Evolutionary conservation across 106 monocot genomes (phyloP).

Genomic region (Narthecium ossifragum): DNA sequence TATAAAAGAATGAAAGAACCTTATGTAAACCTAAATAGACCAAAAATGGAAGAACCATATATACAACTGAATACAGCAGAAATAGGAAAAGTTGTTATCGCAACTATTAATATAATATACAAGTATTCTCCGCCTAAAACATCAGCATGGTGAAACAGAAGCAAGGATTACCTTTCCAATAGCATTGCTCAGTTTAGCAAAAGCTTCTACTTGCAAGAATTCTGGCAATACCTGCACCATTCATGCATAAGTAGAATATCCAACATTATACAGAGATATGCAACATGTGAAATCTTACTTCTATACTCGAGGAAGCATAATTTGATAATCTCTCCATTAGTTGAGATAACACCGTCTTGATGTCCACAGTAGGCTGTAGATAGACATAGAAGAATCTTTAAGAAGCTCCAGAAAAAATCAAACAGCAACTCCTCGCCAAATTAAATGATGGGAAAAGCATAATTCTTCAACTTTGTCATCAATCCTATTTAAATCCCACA

Average conservation of each 20-base stretch:
- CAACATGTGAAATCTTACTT: constrained; percentile 40
- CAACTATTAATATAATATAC: too few species aligned
- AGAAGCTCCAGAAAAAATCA: background rate
- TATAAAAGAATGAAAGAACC: too few species aligned
- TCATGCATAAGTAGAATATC: constrained; percentile 8
- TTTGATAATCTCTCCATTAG: constrained; percentile 98
- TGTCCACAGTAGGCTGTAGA: constrained; percentile 88
- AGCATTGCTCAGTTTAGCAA: constrained; percentile 83
- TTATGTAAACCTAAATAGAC: too few species aligned
- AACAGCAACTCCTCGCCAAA: too few species aligned
- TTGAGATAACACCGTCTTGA: constrained; percentile 85
- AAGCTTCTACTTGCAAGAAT: constrained; percentile 99
- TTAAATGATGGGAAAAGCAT: too few species aligned
- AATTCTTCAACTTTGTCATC: too few species aligned
- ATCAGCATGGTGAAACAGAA: too few species aligned
- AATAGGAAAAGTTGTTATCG: too few species aligned
- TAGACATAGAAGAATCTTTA: constrained; percentile 5
- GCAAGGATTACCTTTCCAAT: constrained; percentile 87
- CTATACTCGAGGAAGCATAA: constrained; percentile 91
- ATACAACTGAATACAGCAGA: too few species aligned
- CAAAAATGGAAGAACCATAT: too few species aligned
- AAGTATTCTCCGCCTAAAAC: too few species aligned
- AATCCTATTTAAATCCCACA: too few species aligned
- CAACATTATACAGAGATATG: background rate
- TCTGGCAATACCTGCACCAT: constrained; percentile 72